phyloP scores from a whole-genome alignment of 176 grass and related monocot species.

The Saccharum officinarum region DNA sequence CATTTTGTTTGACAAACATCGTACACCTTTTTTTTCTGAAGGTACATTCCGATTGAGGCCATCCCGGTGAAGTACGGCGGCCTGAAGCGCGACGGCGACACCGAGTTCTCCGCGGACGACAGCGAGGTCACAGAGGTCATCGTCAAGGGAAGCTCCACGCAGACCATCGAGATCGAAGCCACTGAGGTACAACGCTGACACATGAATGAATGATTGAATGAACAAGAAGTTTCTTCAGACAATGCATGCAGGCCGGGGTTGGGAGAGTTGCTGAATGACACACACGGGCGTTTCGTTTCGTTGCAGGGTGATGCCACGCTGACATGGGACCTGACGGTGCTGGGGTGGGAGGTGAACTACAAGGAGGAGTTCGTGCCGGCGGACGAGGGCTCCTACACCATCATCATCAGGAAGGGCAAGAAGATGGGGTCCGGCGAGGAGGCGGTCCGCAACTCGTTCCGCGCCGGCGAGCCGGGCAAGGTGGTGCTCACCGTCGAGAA shows the following conservation, averaged over 20 bases:
- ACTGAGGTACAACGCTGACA: constrained; percentile 25
- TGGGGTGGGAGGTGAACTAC: constrained; percentile 97
- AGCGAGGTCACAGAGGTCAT: constrained; percentile 52
- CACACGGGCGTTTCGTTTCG: background rate
- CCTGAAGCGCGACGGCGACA: constrained; percentile 67
- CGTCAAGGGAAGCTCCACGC: constrained; percentile 58
- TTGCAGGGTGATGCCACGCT: constrained; percentile 61
- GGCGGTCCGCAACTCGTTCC: constrained; percentile 81
- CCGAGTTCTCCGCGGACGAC: constrained; percentile 56
- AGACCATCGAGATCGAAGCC: constrained; percentile 69
- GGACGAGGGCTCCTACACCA: constrained; percentile 86
- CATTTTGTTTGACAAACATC: background rate
- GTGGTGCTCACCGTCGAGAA: constrained; percentile 87
- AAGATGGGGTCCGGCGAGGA: constrained; percentile 66
- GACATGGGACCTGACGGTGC: constrained; percentile 78
- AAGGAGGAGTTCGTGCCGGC: constrained; percentile 92
- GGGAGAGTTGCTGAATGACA: background rate
- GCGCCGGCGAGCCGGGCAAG: constrained; percentile 69
- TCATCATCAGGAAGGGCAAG: constrained; percentile 75
- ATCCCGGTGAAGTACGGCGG: constrained; percentile 87
- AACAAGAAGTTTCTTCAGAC: background rate
- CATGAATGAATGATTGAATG: no score
- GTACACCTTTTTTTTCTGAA: background rate
- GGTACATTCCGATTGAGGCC: constrained; percentile 80
- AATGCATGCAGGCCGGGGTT: background rate